phyloP scores from a whole-genome alignment of 768 basidiomycete species.

The Cantharellus cinnabarinus region DNA sequence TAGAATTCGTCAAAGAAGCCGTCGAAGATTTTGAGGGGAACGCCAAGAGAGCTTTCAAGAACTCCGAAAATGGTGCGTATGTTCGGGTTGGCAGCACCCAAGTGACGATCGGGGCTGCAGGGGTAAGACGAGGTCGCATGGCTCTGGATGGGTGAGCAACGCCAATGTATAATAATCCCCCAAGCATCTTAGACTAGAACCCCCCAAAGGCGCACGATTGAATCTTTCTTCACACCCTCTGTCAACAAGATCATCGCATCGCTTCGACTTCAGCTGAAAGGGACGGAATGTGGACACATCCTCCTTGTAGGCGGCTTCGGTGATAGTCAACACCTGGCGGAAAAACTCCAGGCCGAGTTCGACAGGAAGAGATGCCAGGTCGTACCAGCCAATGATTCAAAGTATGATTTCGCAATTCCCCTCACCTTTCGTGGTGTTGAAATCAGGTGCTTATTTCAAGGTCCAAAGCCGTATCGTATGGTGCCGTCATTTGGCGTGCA shows the following conservation, averaged over 20 bases:
- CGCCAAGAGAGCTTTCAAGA: background rate
- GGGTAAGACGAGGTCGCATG: no score
- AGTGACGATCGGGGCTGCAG: no score
- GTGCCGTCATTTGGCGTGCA: conserved; percentile 66
- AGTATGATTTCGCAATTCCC: background rate
- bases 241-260: background rate
- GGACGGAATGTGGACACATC: background rate
- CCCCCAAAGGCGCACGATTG: background rate
- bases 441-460: conserved; percentile 17
- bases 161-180: no score
- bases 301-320: background rate
- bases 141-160: background rate
- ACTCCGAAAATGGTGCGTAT: background rate
- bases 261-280: background rate
- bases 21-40: background rate
- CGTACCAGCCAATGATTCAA: background rate
- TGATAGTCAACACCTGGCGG: background rate
- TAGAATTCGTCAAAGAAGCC: background rate
- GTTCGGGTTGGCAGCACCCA: no score
- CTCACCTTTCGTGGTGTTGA: background rate
- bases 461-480: conserved; percentile 71
- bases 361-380: background rate
- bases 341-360: background rate
- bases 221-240: background rate
- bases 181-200: no score